phyloP scores from a whole-genome alignment of 2,329 filamentous ascomycete genomes.

The Colletotrichum neosansevieriae region DNA sequence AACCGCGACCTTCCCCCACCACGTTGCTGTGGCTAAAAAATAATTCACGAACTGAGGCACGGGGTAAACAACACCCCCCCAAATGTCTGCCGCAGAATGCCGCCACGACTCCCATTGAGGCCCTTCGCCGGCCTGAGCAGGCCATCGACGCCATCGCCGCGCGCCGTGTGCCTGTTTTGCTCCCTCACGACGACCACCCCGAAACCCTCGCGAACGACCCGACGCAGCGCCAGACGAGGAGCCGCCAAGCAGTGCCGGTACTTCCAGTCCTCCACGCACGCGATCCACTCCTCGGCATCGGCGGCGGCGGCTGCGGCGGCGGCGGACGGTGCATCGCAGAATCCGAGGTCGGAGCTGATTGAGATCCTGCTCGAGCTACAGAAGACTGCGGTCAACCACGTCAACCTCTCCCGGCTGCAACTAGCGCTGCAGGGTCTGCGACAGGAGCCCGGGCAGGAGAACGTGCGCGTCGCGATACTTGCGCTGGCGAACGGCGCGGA shows the following conservation, averaged over 20 bases:
- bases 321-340: slow-evolving; percentile 36
- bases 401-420: slow-evolving; percentile 78
- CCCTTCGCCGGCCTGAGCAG: slow-evolving; percentile 42
- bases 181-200: slow-evolving; percentile 29
- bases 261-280: slow-evolving; percentile 30
- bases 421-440: slow-evolving; percentile 76
- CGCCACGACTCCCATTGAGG: slow-evolving; percentile 48
- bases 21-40: no score
- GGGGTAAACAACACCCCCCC: not conserved
- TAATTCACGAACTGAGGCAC: no score
- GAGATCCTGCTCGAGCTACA: slow-evolving; percentile 70
- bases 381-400: slow-evolving; percentile 68
- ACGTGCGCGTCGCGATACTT: slow-evolving; percentile 69
- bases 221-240: not conserved
- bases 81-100: slow-evolving; percentile 41
- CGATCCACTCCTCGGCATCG: slow-evolving; percentile 17
- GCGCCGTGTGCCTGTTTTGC: slow-evolving; percentile 40
- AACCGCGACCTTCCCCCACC: not conserved
- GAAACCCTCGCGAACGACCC: slow-evolving; percentile 15
- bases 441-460: slow-evolving; percentile 67
- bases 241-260: slow-evolving; percentile 41
- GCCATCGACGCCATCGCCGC: slow-evolving; percentile 34
- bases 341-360: slow-evolving; percentile 67
- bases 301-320: not conserved
- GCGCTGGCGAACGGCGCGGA: slow-evolving; percentile 56